A percentile compares a stretch with the other conserved stretches of the same genome.
Evolutionary conservation across 78 protist genomes (phyloP).

Genomic region (Acrasis kona): DNA sequence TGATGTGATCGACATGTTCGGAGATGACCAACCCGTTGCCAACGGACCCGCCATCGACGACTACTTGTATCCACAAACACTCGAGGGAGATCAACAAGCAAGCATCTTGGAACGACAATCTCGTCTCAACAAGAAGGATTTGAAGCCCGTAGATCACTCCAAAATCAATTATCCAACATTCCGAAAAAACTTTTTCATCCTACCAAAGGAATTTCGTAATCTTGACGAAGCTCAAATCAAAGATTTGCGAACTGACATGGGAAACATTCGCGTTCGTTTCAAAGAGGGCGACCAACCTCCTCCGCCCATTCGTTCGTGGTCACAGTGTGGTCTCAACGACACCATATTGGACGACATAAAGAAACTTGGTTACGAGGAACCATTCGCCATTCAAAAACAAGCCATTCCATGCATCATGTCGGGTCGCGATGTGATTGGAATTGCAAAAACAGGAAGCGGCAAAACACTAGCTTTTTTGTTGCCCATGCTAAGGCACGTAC

Average conservation of each 20-base stretch:
- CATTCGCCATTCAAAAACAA: conserved; percentile 86
- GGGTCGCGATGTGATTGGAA: conserved; percentile 88
- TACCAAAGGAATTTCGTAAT: conserved; percentile 50
- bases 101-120: conserved; percentile 9
- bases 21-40: no score
- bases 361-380: conserved; percentile 40
- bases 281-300: conserved; percentile 78
- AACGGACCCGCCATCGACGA: not conserved
- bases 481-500: conserved; percentile 89
- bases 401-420: conserved; percentile 80
- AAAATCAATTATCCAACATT: conserved; percentile 58
- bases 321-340: conserved; percentile 60
- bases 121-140: conserved; percentile 5
- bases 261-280: conserved; percentile 16
- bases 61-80: not conserved
- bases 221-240: conserved; percentile 54
- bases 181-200: conserved; percentile 76
- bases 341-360: conserved; percentile 10
- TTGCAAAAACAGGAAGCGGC: conserved; percentile 82
- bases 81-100: not conserved
- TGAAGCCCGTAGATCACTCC: conserved; percentile 65
- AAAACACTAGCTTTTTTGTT: conserved; percentile 92
- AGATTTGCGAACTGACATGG: conserved; percentile 24
- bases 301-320: conserved; percentile 76
- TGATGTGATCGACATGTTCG: no score